Conservation (phyloP, 1,139 yeast genomes). For the Candida tetrigidarum region DNA sequence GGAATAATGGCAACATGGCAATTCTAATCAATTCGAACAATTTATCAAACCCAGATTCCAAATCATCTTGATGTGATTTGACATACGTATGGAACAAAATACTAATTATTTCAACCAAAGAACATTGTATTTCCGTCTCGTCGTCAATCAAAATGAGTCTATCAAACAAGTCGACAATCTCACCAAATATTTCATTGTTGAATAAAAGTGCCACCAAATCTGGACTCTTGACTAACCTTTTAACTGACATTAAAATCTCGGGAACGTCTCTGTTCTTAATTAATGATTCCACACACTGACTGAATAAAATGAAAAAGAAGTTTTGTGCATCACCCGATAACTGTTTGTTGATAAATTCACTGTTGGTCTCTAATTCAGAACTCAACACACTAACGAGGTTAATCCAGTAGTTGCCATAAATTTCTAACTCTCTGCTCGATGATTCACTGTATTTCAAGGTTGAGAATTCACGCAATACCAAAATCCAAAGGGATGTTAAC, state of each 20-base stretch:
- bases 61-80: constrained; percentile 30
- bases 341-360: constrained; percentile 42
- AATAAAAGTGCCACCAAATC: constrained; percentile 65
- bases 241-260: constrained; percentile 57
- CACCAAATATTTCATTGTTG: constrained; percentile 72
- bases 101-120: constrained; percentile 60
- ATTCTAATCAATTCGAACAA: constrained; percentile 80
- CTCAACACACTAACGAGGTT: constrained; percentile 81
- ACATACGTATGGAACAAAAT: constrained; percentile 44
- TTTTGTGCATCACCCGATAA: constrained; percentile 65
- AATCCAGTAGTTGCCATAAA: constrained; percentile 75
- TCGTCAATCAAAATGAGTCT: constrained; percentile 68
- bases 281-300: constrained; percentile 81
- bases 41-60: constrained; percentile 70
- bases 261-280: constrained; percentile 48
- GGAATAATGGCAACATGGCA: constrained; percentile 66
- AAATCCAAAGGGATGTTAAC: constrained; percentile 79
- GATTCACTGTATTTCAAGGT: constrained; percentile 59
- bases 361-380: constrained; percentile 59
- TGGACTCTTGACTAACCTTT: constrained; percentile 58
- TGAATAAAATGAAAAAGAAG: constrained; percentile 80
- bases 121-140: constrained; percentile 52
- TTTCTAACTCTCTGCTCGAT: constrained; percentile 53
- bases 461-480: constrained; percentile 75
- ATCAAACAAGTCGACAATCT: constrained; percentile 76